Conservation (phyloP, 208 protist genomes). For the Lotmaria passim region DNA sequence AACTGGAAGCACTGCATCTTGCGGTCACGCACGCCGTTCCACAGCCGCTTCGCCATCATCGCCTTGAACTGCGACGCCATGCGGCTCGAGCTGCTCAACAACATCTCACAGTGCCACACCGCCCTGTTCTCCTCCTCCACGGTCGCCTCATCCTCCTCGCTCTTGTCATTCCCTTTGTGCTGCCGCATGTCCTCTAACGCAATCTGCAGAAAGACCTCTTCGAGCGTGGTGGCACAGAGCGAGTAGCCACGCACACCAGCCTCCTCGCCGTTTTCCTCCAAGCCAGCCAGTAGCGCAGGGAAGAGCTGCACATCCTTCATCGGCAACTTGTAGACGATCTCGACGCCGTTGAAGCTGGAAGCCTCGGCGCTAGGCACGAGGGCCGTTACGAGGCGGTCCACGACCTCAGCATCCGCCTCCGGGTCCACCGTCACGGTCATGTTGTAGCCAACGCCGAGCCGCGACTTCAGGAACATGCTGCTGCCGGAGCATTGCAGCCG, state of each 20-base stretch:
- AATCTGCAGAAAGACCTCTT: slow-evolving; percentile 78
- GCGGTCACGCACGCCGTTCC: slow-evolving; percentile 60
- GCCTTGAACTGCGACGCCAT: slow-evolving; percentile 55
- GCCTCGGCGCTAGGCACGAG: slow-evolving; percentile 36
- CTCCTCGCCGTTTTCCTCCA: slow-evolving; percentile 41
- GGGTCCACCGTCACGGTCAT: slow-evolving; percentile 45
- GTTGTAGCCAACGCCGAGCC: slow-evolving; percentile 61
- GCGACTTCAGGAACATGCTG: slow-evolving; percentile 62
- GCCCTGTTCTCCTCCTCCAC: slow-evolving; percentile 41
- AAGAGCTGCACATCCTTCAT: slow-evolving; percentile 43
- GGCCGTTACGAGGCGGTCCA: slow-evolving; percentile 25
- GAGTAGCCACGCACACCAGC: slow-evolving; percentile 53
- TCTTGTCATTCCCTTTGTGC: slow-evolving; percentile 12
- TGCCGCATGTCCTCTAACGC: slow-evolving; percentile 39
- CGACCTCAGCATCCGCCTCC: slow-evolving; percentile 29
- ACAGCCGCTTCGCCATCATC: slow-evolving; percentile 62
- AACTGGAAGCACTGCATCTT: slow-evolving; percentile 78
- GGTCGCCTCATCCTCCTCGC: slow-evolving; percentile 17
- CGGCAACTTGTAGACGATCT: slow-evolving; percentile 49
- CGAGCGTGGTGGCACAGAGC: slow-evolving; percentile 71
- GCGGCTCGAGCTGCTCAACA: slow-evolving; percentile 3
- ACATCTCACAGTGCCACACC: slow-evolving; percentile 31
- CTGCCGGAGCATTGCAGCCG: slow-evolving; percentile 57
- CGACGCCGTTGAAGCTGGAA: slow-evolving; percentile 34
- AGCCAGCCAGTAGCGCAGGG: slow-evolving; percentile 39